Percentiles rank a stretch among this genome's conserved stretches.
Conservation (phyloP, 2,329 filamentous ascomycete species). For the Ceratocystis colombiana region DNA sequence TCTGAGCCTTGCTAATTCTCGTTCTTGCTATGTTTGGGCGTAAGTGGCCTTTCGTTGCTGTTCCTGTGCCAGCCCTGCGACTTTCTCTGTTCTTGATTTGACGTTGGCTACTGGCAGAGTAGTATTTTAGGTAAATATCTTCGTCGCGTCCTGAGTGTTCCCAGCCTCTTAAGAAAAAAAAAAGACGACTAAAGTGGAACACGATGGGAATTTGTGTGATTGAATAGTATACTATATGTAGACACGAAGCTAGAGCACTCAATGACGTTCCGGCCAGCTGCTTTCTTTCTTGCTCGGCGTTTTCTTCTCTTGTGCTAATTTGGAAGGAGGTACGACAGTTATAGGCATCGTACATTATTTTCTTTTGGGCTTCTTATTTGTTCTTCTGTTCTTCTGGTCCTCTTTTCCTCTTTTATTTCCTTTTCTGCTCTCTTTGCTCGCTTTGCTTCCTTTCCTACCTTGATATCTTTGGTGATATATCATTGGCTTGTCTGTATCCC, state of each 20-base stretch:
- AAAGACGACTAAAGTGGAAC: background rate
- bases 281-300: background rate
- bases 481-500: background rate
- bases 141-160: conserved; percentile 1
- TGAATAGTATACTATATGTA: background rate
- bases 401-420: background rate
- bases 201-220: background rate
- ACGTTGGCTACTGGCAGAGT: background rate
- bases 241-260: background rate
- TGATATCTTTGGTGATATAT: background rate
- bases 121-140: background rate
- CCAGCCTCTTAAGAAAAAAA: conserved; percentile 4
- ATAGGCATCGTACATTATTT: background rate
- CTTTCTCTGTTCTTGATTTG: background rate
- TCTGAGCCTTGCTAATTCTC: background rate
- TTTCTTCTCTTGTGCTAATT: too few relatives aligned
- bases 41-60: background rate
- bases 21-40: background rate
- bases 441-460: background rate
- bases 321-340: too few relatives aligned
- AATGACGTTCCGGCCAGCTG: background rate
- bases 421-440: background rate
- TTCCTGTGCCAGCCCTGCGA: conserved; percentile 8
- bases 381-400: background rate
- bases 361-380: background rate